phyloP scores from a whole-genome alignment of 306 rosid genomes.

The Cicer pinnatifidum region DNA sequence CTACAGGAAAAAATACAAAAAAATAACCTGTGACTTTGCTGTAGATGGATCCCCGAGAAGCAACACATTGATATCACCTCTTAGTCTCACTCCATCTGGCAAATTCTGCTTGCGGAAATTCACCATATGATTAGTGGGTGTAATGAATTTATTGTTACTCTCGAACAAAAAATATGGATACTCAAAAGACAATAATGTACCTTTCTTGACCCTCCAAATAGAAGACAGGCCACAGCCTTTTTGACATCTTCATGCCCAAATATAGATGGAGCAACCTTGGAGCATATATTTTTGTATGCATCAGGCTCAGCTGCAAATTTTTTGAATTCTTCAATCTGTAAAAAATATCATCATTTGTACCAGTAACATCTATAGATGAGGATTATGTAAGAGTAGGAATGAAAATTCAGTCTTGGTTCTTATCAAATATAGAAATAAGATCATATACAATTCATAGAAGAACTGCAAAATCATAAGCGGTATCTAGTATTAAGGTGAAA shows the following conservation, averaged over 20 bases:
- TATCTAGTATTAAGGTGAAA: conserved; percentile 6
- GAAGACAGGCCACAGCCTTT: conserved; percentile 93
- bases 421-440: conserved; percentile 3
- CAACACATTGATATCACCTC: conserved; percentile 95
- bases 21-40: conserved; percentile 88
- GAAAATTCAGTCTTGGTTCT: conserved; percentile 4
- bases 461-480: conserved; percentile 27
- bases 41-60: conserved; percentile 99
- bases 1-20: conserved; percentile 26
- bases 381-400: conserved; percentile 15
- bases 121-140: conserved; percentile 34
- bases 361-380: conserved; percentile 8
- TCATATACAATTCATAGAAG: background rate
- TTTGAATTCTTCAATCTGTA: conserved; percentile 91
- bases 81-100: conserved; percentile 96
- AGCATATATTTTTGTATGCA: conserved; percentile 80
- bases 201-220: conserved; percentile 98
- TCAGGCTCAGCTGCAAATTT: conserved; percentile 85
- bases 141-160: background rate
- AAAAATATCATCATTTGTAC: conserved; percentile 22
- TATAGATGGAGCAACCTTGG: conserved; percentile 93
- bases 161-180: conserved; percentile 11
- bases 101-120: conserved; percentile 61
- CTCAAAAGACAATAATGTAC: conserved; percentile 44
- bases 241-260: conserved; percentile 94